Evolutionary conservation across 2,329 filamentous ascomycete genomes (phyloP).

Genomic region (Whalleya microplaca): DNA sequence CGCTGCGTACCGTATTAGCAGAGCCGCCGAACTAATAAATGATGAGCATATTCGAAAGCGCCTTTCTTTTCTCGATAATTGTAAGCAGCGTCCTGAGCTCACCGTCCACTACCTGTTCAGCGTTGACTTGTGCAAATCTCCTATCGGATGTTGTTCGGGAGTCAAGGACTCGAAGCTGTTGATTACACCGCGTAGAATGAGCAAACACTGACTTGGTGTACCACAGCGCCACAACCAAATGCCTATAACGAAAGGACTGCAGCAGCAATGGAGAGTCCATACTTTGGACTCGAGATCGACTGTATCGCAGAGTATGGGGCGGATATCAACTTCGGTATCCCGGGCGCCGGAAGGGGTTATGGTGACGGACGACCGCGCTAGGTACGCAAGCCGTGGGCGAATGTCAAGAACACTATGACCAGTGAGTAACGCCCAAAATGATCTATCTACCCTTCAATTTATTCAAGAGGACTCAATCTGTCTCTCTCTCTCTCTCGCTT

Average conservation of each 20-base stretch:
- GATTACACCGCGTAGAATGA: background rate
- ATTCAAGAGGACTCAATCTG: too few relatives aligned
- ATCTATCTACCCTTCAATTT: background rate
- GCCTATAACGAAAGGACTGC: too few relatives aligned
- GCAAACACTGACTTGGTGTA: background rate
- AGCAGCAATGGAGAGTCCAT: background rate
- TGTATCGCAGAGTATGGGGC: conserved; percentile 9
- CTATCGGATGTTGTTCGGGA: too few relatives aligned
- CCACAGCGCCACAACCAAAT: too few relatives aligned
- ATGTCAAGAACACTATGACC: conserved; percentile 3
- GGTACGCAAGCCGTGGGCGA: conserved; percentile 18
- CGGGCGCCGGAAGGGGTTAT: conserved; percentile 7
- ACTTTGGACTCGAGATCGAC: background rate
- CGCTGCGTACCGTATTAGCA: too few relatives aligned
- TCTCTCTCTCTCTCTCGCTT: too few relatives aligned
- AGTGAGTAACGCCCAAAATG: background rate
- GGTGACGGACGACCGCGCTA: conserved; percentile 9
- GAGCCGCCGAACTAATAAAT: too few relatives aligned
- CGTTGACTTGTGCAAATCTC: too few relatives aligned
- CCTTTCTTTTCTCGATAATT: too few relatives aligned
- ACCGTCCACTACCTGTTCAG: too few relatives aligned
- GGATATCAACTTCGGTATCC: conserved; percentile 22
- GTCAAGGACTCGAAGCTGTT: background rate
- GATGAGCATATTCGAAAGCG: too few relatives aligned
- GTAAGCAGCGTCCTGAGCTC: too few relatives aligned